A percentile compares a stretch with the other conserved stretches of the same genome.
Evolutionary conservation across 495 filamentous ascomycete species (phyloP).

Genomic region (Aspergillus ellipticus): DNA sequence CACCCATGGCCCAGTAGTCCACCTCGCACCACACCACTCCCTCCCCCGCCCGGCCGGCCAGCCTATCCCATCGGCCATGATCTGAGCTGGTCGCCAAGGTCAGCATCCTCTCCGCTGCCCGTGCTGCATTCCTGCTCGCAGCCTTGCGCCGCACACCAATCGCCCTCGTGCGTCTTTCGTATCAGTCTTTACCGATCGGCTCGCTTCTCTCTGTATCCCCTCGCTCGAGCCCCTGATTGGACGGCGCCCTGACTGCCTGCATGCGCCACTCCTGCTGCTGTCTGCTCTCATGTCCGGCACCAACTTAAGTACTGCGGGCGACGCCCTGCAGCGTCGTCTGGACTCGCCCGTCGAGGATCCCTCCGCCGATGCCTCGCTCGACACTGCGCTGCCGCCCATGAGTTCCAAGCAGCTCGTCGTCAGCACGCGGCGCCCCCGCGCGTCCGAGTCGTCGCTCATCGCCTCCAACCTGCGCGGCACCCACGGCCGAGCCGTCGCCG

Average conservation of each 20-base stretch:
- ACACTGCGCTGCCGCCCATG: slow-evolving; percentile 22
- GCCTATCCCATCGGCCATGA: background rate
- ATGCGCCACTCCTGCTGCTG: background rate
- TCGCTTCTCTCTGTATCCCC: background rate
- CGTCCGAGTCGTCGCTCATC: slow-evolving; percentile 11
- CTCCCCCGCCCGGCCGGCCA: background rate
- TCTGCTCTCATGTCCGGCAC: slow-evolving; percentile 1
- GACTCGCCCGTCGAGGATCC: background rate
- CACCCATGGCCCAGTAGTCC: background rate
- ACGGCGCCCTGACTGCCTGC: background rate
- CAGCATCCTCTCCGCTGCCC: background rate
- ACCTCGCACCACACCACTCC: background rate
- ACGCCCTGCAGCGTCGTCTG: slow-evolving; percentile 1
- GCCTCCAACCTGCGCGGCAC: slow-evolving; percentile 6
- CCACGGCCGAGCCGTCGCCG: background rate
- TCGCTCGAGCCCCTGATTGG: background rate
- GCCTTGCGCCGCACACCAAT: background rate
- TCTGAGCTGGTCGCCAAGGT: background rate
- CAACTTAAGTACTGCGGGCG: background rate
- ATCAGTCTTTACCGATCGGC: background rate
- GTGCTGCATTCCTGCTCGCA: background rate
- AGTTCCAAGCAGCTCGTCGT: slow-evolving; percentile 21
- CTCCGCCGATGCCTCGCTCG: slow-evolving; percentile 6
- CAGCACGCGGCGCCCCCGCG: slow-evolving; percentile 10
- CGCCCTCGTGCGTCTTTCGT: background rate